A percentile compares a stretch with the other conserved stretches of the same genome.
phyloP scores from a whole-genome alignment of 148 eudicot species.

The Amaranthus cruentus region DNA sequence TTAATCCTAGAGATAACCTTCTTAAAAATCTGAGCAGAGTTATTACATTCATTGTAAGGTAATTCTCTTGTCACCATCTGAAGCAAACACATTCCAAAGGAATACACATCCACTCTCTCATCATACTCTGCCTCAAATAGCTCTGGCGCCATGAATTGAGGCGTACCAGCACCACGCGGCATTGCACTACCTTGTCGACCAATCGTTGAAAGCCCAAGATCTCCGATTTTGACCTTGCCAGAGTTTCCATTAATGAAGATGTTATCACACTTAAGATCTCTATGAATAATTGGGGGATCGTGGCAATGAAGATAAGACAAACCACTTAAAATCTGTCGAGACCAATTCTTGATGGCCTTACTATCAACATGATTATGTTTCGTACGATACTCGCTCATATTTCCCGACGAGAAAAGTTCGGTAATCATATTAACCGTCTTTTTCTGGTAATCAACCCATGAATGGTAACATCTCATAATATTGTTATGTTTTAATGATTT shows the following conservation, averaged over 20 bases:
- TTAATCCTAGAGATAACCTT: slow-evolving; percentile 13
- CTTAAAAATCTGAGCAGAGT: slow-evolving; percentile 28
- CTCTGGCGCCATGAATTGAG: slow-evolving; percentile 35
- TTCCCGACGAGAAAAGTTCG: slow-evolving; percentile 23
- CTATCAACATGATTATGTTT: slow-evolving; percentile 24
- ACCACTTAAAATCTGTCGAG: slow-evolving; percentile 32
- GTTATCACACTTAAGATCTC: slow-evolving; percentile 39
- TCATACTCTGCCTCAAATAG: slow-evolving; percentile 29
- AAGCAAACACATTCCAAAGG: slow-evolving; percentile 36
- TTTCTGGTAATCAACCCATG: slow-evolving; percentile 21
- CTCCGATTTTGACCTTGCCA: slow-evolving; percentile 34
- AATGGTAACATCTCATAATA: slow-evolving; percentile 23
- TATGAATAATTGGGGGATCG: slow-evolving; percentile 31
- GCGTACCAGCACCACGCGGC: slow-evolving; percentile 20
- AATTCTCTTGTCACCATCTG: slow-evolving; percentile 31
- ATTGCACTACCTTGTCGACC: slow-evolving; percentile 20
- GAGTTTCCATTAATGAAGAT: slow-evolving; percentile 34
- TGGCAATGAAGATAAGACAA: slow-evolving; percentile 33
- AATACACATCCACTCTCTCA: slow-evolving; percentile 28
- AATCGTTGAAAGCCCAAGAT: slow-evolving; percentile 28
- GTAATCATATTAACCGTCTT: slow-evolving; percentile 29
- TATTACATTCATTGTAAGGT: slow-evolving; percentile 28
- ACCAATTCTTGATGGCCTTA: slow-evolving; percentile 35
- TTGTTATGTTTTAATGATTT: slow-evolving; percentile 30
- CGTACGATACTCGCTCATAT: slow-evolving; percentile 10